Conservation (phyloP, 2,329 filamentous ascomycete species). For the Diplodia seriata region DNA sequence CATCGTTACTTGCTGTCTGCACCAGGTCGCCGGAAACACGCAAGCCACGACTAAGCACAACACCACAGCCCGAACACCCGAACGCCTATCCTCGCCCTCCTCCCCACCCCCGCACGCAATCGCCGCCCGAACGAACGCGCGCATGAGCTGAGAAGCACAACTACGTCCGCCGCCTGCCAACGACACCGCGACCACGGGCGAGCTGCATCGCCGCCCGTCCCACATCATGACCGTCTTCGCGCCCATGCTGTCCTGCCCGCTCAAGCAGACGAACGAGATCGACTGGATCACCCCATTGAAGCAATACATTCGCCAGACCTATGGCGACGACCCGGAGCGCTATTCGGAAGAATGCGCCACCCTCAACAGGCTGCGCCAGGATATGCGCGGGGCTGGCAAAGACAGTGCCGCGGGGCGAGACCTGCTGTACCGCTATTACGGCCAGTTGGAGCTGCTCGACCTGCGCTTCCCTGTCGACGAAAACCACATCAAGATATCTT, state of each 20-base stretch:
- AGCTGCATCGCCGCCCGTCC: constrained; percentile 22
- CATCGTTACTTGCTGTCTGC: constrained; percentile 4
- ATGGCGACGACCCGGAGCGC: constrained; percentile 94
- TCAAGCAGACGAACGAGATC: constrained; percentile 95
- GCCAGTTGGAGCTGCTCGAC: constrained; percentile 92
- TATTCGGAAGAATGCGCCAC: constrained; percentile 96
- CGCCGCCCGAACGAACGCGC: neutral
- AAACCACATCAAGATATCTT: constrained; percentile 98
- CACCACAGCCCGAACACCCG: neutral
- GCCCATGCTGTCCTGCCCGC: constrained; percentile 92
- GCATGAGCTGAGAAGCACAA: constrained; percentile 14
- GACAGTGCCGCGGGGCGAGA: constrained; percentile 94
- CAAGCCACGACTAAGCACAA: constrained; percentile 12
- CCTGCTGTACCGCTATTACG: constrained; percentile 95
- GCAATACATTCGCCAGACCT: constrained; percentile 88
- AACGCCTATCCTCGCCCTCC: neutral
- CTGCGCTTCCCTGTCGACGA: constrained; percentile 96
- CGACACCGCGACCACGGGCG: constrained; percentile 21
- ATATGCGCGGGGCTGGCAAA: constrained; percentile 96
- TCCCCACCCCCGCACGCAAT: neutral
- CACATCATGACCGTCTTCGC: constrained; percentile 63
- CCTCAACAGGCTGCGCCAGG: constrained; percentile 92
- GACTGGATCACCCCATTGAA: constrained; percentile 96
- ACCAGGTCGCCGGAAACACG: constrained; percentile 3
- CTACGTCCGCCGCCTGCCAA: neutral